Conservation (phyloP, 1,284 basidiomycete species). For the Meripilus lineatus region DNA sequence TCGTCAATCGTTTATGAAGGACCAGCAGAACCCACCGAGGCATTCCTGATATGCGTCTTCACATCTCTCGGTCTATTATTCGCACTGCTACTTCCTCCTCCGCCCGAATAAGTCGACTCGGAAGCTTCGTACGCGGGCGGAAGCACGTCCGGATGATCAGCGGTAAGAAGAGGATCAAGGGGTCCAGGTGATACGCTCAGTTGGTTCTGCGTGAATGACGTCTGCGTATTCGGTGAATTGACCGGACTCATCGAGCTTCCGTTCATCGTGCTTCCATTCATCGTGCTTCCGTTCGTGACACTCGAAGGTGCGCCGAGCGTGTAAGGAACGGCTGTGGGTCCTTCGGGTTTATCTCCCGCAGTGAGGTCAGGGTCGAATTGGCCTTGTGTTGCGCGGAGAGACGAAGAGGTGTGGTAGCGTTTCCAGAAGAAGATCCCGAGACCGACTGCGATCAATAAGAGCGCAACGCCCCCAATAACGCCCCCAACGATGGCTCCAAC, state of each 20-base stretch:
- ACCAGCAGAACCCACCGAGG: not conserved
- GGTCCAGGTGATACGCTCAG: not conserved
- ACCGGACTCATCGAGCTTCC: not conserved
- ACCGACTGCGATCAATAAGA: slow-evolving; percentile 7
- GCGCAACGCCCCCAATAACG: slow-evolving; percentile 9
- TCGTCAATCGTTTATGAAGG: too few species aligned
- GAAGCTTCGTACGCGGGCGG: slow-evolving; percentile 4
- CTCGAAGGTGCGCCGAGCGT: slow-evolving; percentile 1
- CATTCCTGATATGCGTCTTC: not conserved
- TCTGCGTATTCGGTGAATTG: not conserved
- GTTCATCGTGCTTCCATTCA: too few species aligned
- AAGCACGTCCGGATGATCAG: not conserved
- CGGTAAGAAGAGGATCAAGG: not conserved
- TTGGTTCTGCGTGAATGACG: not conserved
- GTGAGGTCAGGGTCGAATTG: slow-evolving; percentile 3
- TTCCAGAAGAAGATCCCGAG: slow-evolving; percentile 4
- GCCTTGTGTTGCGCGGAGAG: not conserved
- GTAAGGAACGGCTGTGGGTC: not conserved
- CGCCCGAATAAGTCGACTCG: not conserved
- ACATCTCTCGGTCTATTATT: not conserved
- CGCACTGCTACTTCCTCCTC: not conserved
- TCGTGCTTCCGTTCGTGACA: not conserved
- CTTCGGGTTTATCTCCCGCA: not conserved
- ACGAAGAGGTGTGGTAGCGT: not conserved
- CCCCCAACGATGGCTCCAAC: slow-evolving; percentile 12